A percentile compares a stretch with the other conserved stretches of the same genome.
Evolutionary conservation across 2,329 filamentous ascomycete species (phyloP).

Genomic region (Mollisia scopiformis): DNA sequence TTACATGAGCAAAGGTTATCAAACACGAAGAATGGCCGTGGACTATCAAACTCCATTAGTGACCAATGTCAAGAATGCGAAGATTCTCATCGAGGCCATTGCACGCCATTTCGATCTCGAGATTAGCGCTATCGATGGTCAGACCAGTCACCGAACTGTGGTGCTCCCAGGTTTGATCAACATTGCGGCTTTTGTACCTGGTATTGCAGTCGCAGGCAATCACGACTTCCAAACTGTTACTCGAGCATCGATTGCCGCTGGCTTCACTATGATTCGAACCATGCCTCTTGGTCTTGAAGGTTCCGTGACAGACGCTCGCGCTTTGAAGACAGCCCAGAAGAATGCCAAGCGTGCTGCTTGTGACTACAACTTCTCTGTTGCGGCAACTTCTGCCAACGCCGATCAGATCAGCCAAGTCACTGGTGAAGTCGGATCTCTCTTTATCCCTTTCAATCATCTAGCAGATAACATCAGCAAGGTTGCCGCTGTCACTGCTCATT

Average conservation of each 20-base stretch:
- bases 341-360: constrained; percentile 71
- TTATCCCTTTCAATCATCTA: constrained; percentile 79
- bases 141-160: constrained; percentile 82
- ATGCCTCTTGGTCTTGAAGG: constrained; percentile 76
- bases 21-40: constrained; percentile 95
- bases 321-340: constrained; percentile 72
- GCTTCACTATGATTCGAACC: constrained; percentile 80
- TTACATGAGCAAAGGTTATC: constrained; percentile 98
- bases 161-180: constrained; percentile 77
- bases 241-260: constrained; percentile 72
- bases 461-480: constrained; percentile 86
- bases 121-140: constrained; percentile 83
- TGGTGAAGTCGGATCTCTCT: constrained; percentile 76
- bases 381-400: constrained; percentile 72
- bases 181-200: constrained; percentile 78
- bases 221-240: constrained; percentile 71
- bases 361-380: constrained; percentile 81
- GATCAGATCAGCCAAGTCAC: constrained; percentile 75
- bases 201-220: constrained; percentile 65
- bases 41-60: constrained; percentile 93
- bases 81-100: constrained; percentile 94
- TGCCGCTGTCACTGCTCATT: constrained; percentile 77
- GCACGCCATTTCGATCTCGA: constrained; percentile 85
- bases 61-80: constrained; percentile 99
- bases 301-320: constrained; percentile 72